Conservation (phyloP, 2,329 filamentous ascomycete genomes). For the Cytospora leucostoma region DNA sequence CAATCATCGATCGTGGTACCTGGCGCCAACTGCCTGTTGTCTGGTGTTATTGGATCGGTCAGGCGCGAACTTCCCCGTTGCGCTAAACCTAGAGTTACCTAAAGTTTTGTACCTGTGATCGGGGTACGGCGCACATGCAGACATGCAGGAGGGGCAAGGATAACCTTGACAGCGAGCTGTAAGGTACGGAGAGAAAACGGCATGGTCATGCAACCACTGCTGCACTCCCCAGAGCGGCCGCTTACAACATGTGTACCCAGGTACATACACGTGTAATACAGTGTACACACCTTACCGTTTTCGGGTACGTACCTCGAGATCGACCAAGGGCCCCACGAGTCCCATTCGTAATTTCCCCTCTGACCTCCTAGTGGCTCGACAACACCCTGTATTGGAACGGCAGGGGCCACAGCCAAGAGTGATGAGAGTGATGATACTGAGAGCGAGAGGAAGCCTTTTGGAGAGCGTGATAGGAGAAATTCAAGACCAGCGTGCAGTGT, state of each 20-base stretch:
- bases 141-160: not conserved
- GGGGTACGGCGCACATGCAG: not conserved
- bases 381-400: conserved; percentile 18
- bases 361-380: conserved; percentile 19
- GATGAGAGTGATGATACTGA: not conserved
- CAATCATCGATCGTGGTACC: conserved; percentile 5
- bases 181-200: conserved; percentile 8
- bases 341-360: conserved; percentile 27
- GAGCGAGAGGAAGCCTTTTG: conserved; percentile 9
- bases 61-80: not conserved
- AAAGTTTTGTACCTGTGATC: not conserved
- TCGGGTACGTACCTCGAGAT: conserved; percentile 23
- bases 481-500: no score
- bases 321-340: conserved; percentile 10
- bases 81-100: conserved; percentile 8
- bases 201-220: not conserved
- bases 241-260: not conserved
- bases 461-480: conserved; percentile 9
- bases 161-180: conserved; percentile 12
- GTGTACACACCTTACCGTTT: conserved; percentile 9
- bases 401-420: conserved; percentile 7
- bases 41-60: conserved; percentile 1
- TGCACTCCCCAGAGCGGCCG: not conserved
- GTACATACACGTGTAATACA: conserved; percentile 14
- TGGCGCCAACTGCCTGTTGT: conserved; percentile 7